A percentile compares a stretch with the other conserved stretches of the same genome.
Evolutionary conservation across 2,329 filamentous ascomycete species (phyloP).

Genomic region (Monosporascus sp.): DNA sequence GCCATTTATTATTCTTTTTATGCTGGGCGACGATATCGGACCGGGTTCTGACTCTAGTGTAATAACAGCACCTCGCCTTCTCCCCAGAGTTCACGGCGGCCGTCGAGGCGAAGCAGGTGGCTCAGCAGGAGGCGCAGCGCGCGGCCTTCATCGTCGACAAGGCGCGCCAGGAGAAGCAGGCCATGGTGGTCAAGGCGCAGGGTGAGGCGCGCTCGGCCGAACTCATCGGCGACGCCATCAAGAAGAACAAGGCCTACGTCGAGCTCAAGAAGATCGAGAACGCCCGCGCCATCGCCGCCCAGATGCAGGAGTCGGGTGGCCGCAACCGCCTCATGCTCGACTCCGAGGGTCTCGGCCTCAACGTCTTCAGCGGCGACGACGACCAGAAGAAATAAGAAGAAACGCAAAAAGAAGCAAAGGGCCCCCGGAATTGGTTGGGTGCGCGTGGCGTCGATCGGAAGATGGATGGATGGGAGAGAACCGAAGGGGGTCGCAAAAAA

Average conservation of each 20-base stretch:
- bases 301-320: conserved; percentile 78
- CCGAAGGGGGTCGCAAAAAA: too few species aligned
- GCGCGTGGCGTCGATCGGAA: too few species aligned
- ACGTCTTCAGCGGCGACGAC: conserved; percentile 57
- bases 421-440: too few species aligned
- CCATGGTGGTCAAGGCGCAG: conserved; percentile 95
- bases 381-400: conserved; percentile 42
- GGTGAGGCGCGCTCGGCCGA: conserved; percentile 98
- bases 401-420: background rate
- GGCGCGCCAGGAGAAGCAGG: conserved; percentile 98
- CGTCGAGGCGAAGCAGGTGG: conserved; percentile 69
- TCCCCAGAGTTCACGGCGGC: conserved; percentile 69
- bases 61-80: conserved; percentile 59
- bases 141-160: conserved; percentile 98
- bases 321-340: conserved; percentile 95
- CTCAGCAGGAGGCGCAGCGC: conserved; percentile 89
- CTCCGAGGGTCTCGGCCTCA: conserved; percentile 82
- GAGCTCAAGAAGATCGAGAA: conserved; percentile 99
- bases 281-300: conserved; percentile 78
- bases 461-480: too few species aligned
- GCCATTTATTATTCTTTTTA: too few species aligned
- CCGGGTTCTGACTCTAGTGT: conserved; percentile 16
- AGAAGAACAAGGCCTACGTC: conserved; percentile 96
- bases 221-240: conserved; percentile 97
- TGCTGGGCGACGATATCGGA: background rate